phyloP scores from a whole-genome alignment of 345 rosid genomes.

The Brassica carinata region DNA sequence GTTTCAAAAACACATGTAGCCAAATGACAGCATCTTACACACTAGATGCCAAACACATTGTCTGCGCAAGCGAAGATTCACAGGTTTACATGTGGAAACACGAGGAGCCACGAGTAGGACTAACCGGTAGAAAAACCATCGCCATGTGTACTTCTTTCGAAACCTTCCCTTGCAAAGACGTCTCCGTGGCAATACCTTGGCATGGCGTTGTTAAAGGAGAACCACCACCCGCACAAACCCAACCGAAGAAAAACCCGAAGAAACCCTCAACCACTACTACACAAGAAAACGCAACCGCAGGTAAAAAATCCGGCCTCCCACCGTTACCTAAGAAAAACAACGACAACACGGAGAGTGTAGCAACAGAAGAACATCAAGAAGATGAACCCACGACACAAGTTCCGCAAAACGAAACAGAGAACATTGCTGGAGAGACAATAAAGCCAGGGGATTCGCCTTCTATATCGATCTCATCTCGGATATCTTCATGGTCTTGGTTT shows the following conservation, averaged over 20 bases:
- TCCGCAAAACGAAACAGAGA: slow-evolving; percentile 47
- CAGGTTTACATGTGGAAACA: slow-evolving; percentile 82
- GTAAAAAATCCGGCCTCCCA: slow-evolving; percentile 56
- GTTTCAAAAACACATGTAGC: slow-evolving; percentile 75
- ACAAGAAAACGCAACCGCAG: slow-evolving; percentile 45
- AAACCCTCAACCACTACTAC: slow-evolving; percentile 42
- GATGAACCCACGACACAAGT: slow-evolving; percentile 49
- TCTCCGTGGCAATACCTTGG: slow-evolving; percentile 90
- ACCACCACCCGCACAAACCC: slow-evolving; percentile 51
- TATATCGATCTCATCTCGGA: slow-evolving; percentile 49
- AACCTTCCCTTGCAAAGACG: slow-evolving; percentile 77
- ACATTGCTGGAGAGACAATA: slow-evolving; percentile 32
- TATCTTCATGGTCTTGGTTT: slow-evolving; percentile 64
- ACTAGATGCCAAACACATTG: slow-evolving; percentile 63
- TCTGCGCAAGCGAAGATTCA: slow-evolving; percentile 90
- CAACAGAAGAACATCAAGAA: slow-evolving; percentile 34
- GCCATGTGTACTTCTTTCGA: slow-evolving; percentile 58
- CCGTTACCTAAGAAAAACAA: slow-evolving; percentile 84
- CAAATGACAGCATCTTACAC: slow-evolving; percentile 90
- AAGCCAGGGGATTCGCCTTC: slow-evolving; percentile 40
- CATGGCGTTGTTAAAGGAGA: slow-evolving; percentile 72
- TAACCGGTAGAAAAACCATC: slow-evolving; percentile 47
- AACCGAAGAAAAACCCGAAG: slow-evolving; percentile 55
- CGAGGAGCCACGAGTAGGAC: slow-evolving; percentile 48
- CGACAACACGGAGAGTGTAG: slow-evolving; percentile 38